Evolutionary conservation across 202 grass and related monocot genomes (phyloP), one percentile per base, ranked within the genome.

Genomic region (Schoenoplectus triqueter): DNA sequence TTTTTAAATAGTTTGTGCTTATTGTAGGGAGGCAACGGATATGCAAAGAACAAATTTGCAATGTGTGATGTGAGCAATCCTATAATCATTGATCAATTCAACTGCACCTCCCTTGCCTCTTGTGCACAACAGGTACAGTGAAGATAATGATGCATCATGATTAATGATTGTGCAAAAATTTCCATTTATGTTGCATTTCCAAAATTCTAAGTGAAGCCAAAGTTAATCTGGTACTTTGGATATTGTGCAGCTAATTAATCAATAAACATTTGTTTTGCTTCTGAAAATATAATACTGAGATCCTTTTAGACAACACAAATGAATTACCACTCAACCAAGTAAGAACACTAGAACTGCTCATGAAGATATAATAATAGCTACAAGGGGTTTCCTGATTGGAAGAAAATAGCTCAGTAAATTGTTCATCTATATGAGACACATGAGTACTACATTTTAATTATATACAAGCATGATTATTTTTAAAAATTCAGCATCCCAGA

Each of bases 71-170:
- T 90, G 31, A 1, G 6, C 7, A 80, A 87, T 63, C 85, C 88
- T 69, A 82, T 87, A 52, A 51, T 90, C 54, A 87, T 90, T 20
- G 49, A 90, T 80, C 88, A 90, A 17, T 84, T 84, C 80, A 87
- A 90, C 44, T 87, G 88, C 15, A 57, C 81, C 44, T 90, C 88
- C 14, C 77, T 10, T 15, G 70, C 63, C 31, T 55, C 80, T 61
- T 90, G 88, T 69, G 21, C 50, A 31, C 19, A 59, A 73, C 88
- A 90, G 88, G 85, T 86, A 84, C 49, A 59, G 31, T 11, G 6
- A 31, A 60, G 64, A 85, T 21, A 57, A 22, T 19, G 67, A 45
- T 74, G 19, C 22, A 57, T 15, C 8, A 77, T 31, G 31, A 31
- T 31, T 31, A 31, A 31, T 31, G 31, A 31, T 31, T 31, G 31